Percentiles rank a stretch among this genome's conserved stretches.
Conservation (phyloP, 352 stramenopile genomes). For the Peronospora farinosa region DNA sequence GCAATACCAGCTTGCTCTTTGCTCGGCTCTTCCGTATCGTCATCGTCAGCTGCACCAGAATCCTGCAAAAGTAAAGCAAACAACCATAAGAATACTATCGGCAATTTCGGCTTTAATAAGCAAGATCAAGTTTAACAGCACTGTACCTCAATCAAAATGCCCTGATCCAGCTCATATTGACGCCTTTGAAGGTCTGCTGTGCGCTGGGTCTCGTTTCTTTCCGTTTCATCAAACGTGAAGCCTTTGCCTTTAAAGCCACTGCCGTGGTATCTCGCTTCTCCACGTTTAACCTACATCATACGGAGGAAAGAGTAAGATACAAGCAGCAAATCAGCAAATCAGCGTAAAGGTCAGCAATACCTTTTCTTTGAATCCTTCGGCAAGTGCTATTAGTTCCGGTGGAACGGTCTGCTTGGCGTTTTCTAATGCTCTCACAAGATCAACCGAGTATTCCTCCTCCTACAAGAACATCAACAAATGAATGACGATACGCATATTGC, state of each 20-base stretch:
- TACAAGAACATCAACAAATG: slow-evolving; percentile 30
- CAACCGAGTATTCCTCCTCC: slow-evolving; percentile 96
- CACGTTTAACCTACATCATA: slow-evolving; percentile 73
- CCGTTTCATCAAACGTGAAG: slow-evolving; percentile 97
- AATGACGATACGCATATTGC: slow-evolving; percentile 5
- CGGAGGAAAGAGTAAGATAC: slow-evolving; percentile 4
- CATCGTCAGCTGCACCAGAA: slow-evolving; percentile 46
- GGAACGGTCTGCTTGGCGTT: slow-evolving; percentile 75
- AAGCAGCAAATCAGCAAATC: neutral
- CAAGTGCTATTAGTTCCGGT: slow-evolving; percentile 86
- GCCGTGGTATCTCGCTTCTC: slow-evolving; percentile 92
- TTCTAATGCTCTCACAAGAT: slow-evolving; percentile 95
- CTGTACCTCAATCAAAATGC: slow-evolving; percentile 65
- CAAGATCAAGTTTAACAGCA: neutral
- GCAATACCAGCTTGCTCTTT: slow-evolving; percentile 19
- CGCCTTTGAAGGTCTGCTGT: slow-evolving; percentile 87
- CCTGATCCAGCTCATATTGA: slow-evolving; percentile 86
- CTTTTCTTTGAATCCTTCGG: slow-evolving; percentile 95
- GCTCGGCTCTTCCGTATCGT: slow-evolving; percentile 39
- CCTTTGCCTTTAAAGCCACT: slow-evolving; percentile 97
- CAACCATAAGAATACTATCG: slow-evolving; percentile 8
- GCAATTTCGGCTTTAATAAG: neutral
- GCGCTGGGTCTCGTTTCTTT: slow-evolving; percentile 94
- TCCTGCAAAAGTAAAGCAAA: slow-evolving; percentile 26
- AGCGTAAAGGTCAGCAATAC: slow-evolving; percentile 13